phyloP scores from a whole-genome alignment of 768 basidiomycete genomes.

The Pisolithus microcarpus region DNA sequence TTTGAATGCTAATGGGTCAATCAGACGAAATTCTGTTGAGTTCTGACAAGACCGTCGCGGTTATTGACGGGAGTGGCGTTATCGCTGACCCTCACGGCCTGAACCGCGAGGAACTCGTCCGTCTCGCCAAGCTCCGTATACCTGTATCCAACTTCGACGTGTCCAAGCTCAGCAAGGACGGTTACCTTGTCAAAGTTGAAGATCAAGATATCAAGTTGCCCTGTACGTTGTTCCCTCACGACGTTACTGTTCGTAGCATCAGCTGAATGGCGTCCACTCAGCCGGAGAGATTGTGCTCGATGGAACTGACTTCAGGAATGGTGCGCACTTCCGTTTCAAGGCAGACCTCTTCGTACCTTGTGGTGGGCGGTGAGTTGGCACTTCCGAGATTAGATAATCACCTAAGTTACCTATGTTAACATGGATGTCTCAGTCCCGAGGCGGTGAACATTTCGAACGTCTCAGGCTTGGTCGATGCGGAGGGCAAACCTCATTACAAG shows the following conservation, averaged over 20 bases:
- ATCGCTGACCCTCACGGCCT: conserved; percentile 86
- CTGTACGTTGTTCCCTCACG: conserved; percentile 46
- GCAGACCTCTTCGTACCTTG: conserved; percentile 96
- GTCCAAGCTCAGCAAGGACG: conserved; percentile 84
- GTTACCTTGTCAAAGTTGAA: conserved; percentile 88
- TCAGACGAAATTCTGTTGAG: conserved; percentile 92
- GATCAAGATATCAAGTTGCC: conserved; percentile 90
- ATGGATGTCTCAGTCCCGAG: conserved; percentile 53
- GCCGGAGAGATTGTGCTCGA: conserved; percentile 90
- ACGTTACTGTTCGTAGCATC: neutral
- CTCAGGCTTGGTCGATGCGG: conserved; percentile 75
- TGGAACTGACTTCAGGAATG: conserved; percentile 95
- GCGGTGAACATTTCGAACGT: conserved; percentile 98
- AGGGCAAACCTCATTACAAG: conserved; percentile 97
- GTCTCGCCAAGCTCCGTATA: conserved; percentile 80
- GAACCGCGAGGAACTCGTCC: conserved; percentile 79
- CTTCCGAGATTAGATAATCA: neutral
- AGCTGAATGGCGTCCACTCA: conserved; percentile 22
- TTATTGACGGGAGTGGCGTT: conserved; percentile 96
- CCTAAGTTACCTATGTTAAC: neutral
- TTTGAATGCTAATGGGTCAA: neutral
- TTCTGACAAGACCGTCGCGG: conserved; percentile 87
- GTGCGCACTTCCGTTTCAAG: conserved; percentile 95
- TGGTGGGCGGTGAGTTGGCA: conserved; percentile 64
- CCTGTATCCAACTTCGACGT: conserved; percentile 77